A percentile compares a stretch with the other conserved stretches of the same genome.
Conservation (phyloP, 2,329 filamentous ascomycete species). For the Fusarium illudens region DNA sequence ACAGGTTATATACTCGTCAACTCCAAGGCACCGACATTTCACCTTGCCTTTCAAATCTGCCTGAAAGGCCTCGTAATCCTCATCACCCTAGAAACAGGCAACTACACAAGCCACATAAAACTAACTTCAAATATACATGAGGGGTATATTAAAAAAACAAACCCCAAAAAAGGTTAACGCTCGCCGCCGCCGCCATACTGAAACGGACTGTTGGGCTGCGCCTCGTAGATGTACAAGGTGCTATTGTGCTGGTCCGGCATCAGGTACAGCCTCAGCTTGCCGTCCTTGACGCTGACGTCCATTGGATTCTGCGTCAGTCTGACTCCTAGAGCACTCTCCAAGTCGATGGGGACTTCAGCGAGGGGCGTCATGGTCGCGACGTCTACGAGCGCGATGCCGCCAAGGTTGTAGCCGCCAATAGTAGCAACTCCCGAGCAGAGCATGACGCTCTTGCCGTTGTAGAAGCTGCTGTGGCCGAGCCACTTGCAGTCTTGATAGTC, state of each 20-base stretch:
- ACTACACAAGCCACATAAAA: not conserved
- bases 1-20: not conserved
- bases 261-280: slow-evolving; percentile 56
- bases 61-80: slow-evolving; percentile 17
- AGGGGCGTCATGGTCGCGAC: slow-evolving; percentile 54
- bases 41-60: slow-evolving; percentile 14
- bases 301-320: slow-evolving; percentile 59
- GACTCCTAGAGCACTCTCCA: slow-evolving; percentile 51
- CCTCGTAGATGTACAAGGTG: slow-evolving; percentile 58
- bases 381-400: slow-evolving; percentile 59
- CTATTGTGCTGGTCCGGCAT: slow-evolving; percentile 57
- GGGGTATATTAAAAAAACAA: not conserved
- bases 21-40: slow-evolving; percentile 28
- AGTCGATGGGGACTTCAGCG: slow-evolving; percentile 55
- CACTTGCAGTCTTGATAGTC: slow-evolving; percentile 64
- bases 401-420: slow-evolving; percentile 48
- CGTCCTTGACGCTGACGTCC: slow-evolving; percentile 55
- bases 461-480: slow-evolving; percentile 51
- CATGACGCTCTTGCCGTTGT: slow-evolving; percentile 53
- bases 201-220: slow-evolving; percentile 39
- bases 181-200: slow-evolving; percentile 34
- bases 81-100: slow-evolving; percentile 26
- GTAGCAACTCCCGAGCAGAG: slow-evolving; percentile 57
- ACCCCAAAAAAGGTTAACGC: not conserved
- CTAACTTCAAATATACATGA: not conserved